A percentile compares a stretch with the other conserved stretches of the same genome.
Evolutionary conservation across 2,329 filamentous ascomycete species (phyloP).

Genomic region (Pseudogymnoascus sp.): DNA sequence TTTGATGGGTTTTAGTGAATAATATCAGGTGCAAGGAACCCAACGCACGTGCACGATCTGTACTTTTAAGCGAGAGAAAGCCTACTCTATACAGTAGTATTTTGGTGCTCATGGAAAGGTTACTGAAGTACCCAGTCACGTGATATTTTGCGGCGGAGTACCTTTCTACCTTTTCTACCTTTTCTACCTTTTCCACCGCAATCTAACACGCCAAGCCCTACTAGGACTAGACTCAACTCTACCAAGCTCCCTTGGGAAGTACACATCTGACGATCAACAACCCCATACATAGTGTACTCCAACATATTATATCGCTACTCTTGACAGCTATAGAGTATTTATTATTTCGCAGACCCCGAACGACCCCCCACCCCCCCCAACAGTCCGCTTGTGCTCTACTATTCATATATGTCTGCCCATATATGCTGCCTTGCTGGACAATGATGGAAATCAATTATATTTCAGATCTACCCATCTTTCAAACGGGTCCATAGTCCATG

Average conservation of each 20-base stretch:
- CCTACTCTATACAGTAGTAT: too few species aligned
- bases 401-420: neutral
- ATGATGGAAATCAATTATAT: neutral
- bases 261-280: neutral
- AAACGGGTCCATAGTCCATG: neutral
- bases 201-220: constrained; percentile 5
- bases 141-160: neutral
- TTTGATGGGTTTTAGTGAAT: constrained; percentile 10
- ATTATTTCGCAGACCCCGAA: neutral
- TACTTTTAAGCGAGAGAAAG: constrained; percentile 9
- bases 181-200: neutral
- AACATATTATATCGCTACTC: neutral
- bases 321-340: neutral
- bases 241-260: constrained; percentile 3
- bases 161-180: too few species aligned
- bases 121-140: neutral
- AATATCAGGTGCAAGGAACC: constrained; percentile 10
- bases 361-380: neutral
- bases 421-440: neutral
- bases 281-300: neutral
- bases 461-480: neutral
- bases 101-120: neutral
- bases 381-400: neutral
- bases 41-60: constrained; percentile 8
- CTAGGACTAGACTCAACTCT: constrained; percentile 6